Conservation (phyloP, 106 monocot species). For the Dioscorea alata region DNA sequence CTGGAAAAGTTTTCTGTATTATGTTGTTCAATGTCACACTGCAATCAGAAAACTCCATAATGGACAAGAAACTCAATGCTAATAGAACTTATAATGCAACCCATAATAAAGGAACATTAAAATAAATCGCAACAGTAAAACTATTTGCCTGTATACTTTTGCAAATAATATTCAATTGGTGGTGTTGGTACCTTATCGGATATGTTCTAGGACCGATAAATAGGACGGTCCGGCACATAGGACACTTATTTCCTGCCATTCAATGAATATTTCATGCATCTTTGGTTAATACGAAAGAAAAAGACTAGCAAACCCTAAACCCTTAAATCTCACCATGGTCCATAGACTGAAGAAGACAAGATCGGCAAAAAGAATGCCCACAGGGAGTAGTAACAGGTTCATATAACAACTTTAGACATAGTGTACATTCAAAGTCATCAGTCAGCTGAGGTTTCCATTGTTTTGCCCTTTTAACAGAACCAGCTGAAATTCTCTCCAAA, state of each 20-base stretch:
- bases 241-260: conserved; percentile 80
- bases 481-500: conserved; percentile 47
- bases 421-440: conserved; percentile 95
- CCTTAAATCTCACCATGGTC: conserved; percentile 69
- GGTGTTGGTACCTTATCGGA: conserved; percentile 71
- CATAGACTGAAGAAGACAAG: conserved; percentile 92
- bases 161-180: conserved; percentile 64
- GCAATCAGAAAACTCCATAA: conserved; percentile 24
- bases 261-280: not conserved
- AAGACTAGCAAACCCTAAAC: not conserved
- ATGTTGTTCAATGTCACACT: conserved; percentile 96
- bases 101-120: not conserved
- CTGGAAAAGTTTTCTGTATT: conserved; percentile 76
- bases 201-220: conserved; percentile 86
- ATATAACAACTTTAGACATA: conserved; percentile 85
- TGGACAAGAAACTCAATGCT: not conserved
- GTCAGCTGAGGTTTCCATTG: conserved; percentile 43
- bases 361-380: conserved; percentile 95
- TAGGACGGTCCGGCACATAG: conserved; percentile 90
- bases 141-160: too few species aligned
- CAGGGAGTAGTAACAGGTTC: conserved; percentile 98
- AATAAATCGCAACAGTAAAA: too few species aligned
- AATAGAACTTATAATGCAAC: not conserved
- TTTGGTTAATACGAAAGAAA: not conserved
- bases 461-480: conserved; percentile 31